These are phyloP conservation scores for Lotus japonicus DNA, from an alignment of 306 rosid species.

Conservation along the genomic window DNA sequence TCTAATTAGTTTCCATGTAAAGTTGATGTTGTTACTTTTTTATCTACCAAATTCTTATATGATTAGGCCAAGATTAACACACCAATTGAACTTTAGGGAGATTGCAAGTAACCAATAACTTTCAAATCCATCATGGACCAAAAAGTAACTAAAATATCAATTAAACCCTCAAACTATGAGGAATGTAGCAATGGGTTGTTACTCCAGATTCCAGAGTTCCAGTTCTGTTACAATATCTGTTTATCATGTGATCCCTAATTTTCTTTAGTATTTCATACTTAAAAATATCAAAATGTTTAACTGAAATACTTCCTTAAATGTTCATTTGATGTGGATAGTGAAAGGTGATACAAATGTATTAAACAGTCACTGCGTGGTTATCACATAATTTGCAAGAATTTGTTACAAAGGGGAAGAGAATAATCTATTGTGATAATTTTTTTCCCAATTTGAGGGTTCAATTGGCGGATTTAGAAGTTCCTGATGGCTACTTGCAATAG, in stretches of 20 bases:
- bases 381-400: too few relatives aligned
- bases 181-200: neutral
- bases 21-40: neutral
- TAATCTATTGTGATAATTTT: too few relatives aligned
- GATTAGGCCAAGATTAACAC: neutral
- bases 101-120: neutral
- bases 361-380: too few relatives aligned
- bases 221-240: neutral
- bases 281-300: neutral
- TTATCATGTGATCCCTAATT: neutral
- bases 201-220: neutral
- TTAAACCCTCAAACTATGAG: neutral
- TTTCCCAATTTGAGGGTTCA: too few relatives aligned
- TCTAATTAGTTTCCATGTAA: slow-evolving; percentile 1
- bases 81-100: neutral
- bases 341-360: neutral
- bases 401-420: too few relatives aligned
- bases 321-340: neutral
- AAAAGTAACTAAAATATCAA: neutral
- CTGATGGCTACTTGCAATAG: too few relatives aligned
- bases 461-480: too few relatives aligned
- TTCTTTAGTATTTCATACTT: neutral
- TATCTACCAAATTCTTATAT: neutral
- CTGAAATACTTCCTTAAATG: neutral
- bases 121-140: neutral